Percentiles rank a stretch among this genome's conserved stretches.
Evolutionary conservation across 2,329 filamentous ascomycete species (phyloP).

Genomic region (Alternaria rosae): DNA sequence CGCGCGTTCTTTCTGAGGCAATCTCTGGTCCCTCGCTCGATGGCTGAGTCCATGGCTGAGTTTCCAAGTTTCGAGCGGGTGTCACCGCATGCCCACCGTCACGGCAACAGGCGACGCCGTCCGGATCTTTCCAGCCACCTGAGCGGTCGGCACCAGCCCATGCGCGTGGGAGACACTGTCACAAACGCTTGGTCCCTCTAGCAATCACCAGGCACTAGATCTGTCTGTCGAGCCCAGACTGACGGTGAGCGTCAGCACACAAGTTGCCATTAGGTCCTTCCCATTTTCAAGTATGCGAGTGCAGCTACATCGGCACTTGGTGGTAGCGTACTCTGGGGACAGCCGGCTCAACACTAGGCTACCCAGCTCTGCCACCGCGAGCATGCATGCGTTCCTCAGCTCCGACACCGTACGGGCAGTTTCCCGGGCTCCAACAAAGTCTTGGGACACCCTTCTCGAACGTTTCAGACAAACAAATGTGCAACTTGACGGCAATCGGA

Average conservation of each 20-base stretch:
- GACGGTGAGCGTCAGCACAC: not conserved
- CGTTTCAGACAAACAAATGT: slow-evolving; percentile 11
- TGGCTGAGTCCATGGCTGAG: not conserved
- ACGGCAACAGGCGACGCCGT: slow-evolving; percentile 4
- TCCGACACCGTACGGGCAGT: not conserved
- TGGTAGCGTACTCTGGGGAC: not conserved
- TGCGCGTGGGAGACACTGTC: not conserved
- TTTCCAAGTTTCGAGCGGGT: not conserved
- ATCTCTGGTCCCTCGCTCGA: not conserved
- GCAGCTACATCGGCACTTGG: not conserved
- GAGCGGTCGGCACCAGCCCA: not conserved
- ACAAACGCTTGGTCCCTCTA: not conserved
- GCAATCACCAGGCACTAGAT: not conserved
- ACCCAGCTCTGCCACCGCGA: not conserved
- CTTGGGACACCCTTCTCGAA: slow-evolving; percentile 1
- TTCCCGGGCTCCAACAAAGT: not conserved
- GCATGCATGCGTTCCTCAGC: not conserved
- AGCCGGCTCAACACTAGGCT: not conserved
- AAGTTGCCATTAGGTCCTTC: not conserved
- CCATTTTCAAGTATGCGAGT: not conserved
- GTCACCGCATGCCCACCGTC: not conserved
- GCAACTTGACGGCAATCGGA: slow-evolving; percentile 4
- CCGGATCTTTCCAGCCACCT: not conserved
- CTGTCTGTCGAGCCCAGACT: not conserved
- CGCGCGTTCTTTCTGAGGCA: not conserved